These are phyloP conservation scores for Termitomyces sp. DNA, from an alignment of 768 basidiomycete genomes.

Conservation along the genomic window DNA sequence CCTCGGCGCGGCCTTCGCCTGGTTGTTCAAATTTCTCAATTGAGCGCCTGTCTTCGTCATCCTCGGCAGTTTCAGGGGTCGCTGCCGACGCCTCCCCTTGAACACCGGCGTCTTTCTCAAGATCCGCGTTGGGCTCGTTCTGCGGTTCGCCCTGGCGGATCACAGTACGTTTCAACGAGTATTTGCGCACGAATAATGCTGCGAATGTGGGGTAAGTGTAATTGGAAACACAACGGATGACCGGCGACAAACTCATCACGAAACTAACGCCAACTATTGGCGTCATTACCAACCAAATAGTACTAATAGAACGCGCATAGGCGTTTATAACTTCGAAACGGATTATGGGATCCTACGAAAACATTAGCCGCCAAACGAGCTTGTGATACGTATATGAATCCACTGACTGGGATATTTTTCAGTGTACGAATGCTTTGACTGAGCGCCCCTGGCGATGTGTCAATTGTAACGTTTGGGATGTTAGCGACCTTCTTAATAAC, in stretches of 20 bases:
- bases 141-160: constrained; percentile 36
- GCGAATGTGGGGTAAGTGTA: not conserved
- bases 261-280: constrained; percentile 53
- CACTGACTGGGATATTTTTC: constrained; percentile 39
- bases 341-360: constrained; percentile 40
- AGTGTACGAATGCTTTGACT: constrained; percentile 43
- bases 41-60: constrained; percentile 19
- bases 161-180: constrained; percentile 52
- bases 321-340: constrained; percentile 54
- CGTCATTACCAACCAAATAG: constrained; percentile 63
- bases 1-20: constrained; percentile 10
- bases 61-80: constrained; percentile 14
- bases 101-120: constrained; percentile 15
- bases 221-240: not conserved
- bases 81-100: constrained; percentile 7
- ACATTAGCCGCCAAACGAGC: not conserved
- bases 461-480: constrained; percentile 34
- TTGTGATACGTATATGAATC: not conserved
- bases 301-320: constrained; percentile 57
- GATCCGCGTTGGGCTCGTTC: constrained; percentile 16
- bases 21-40: constrained; percentile 14
- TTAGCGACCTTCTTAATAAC: constrained; percentile 32
- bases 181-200: constrained; percentile 58
- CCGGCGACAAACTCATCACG: constrained; percentile 37
- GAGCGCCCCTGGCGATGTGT: constrained; percentile 39